phyloP scores from a whole-genome alignment of 2,329 filamentous ascomycete species.

The Microsporum canis region DNA sequence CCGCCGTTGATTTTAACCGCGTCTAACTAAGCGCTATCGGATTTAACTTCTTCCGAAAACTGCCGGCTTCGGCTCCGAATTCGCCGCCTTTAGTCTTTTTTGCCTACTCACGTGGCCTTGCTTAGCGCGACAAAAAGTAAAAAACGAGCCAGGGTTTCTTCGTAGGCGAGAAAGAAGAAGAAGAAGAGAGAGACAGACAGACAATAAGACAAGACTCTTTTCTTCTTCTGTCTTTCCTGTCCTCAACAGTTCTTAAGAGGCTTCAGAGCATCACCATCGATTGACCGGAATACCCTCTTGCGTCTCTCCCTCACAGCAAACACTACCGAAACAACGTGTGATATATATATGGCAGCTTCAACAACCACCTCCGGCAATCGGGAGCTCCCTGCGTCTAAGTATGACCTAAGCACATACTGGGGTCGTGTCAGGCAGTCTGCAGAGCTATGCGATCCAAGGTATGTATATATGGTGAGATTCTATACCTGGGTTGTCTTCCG shows the following conservation, averaged over 20 bases:
- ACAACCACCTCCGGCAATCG: slow-evolving; percentile 54
- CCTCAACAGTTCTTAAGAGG: not conserved
- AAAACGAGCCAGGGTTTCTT: not conserved
- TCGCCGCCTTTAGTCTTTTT: not conserved
- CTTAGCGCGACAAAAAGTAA: not conserved
- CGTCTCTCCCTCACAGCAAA: not conserved
- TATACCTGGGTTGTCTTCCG: not conserved
- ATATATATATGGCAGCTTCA: slow-evolving; percentile 39
- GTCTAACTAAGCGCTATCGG: not conserved
- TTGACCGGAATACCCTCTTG: not conserved
- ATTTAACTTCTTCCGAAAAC: not conserved
- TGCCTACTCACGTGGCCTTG: not conserved
- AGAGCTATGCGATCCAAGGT: slow-evolving; percentile 91
- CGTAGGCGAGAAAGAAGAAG: not conserved
- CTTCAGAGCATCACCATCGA: not conserved
- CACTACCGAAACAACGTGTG: not conserved
- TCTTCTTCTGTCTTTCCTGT: too few relatives aligned
- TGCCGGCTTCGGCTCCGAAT: not conserved
- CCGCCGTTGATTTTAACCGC: not conserved
- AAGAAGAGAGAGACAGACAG: not conserved
- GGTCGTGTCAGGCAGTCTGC: slow-evolving; percentile 83
- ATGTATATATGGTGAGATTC: slow-evolving; percentile 23
- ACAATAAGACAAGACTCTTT: not conserved
- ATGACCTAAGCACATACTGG: slow-evolving; percentile 89
- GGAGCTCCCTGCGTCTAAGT: slow-evolving; percentile 81